A percentile compares a stretch with the other conserved stretches of the same genome.
These are phyloP conservation scores for Melaleuca alternifolia DNA, from an alignment of 345 rosid species.

Conservation along the genomic window DNA sequence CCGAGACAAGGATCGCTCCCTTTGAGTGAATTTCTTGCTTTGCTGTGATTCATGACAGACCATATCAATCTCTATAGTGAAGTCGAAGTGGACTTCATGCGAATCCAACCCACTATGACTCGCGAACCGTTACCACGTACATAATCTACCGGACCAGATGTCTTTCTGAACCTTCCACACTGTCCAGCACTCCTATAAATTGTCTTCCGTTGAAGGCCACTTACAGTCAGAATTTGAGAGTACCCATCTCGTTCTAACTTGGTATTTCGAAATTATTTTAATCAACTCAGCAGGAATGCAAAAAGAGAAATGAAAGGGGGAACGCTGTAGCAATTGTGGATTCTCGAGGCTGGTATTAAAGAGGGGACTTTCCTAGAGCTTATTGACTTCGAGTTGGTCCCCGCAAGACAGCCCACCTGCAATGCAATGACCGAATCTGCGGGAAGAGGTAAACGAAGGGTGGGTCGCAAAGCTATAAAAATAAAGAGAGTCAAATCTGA, in stretches of 20 bases:
- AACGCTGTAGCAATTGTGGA: background rate
- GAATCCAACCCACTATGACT: background rate
- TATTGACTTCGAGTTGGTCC: background rate
- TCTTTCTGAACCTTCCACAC: background rate
- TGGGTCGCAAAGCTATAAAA: background rate
- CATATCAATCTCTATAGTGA: background rate
- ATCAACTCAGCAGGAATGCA: background rate
- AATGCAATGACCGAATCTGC: background rate
- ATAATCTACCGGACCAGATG: background rate
- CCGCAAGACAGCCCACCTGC: background rate
- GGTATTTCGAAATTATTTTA: background rate
- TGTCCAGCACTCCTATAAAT: background rate
- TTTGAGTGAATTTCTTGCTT: background rate
- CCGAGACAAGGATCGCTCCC: background rate
- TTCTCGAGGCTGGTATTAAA: background rate
- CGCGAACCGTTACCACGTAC: background rate
- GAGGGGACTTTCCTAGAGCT: background rate
- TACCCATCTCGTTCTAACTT: background rate
- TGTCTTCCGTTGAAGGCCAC: background rate
- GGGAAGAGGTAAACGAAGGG: background rate
- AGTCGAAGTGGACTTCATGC: background rate
- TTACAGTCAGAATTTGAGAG: background rate
- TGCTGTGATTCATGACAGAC: background rate
- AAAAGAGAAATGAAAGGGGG: background rate
- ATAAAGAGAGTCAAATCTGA: background rate